These are phyloP conservation scores for Cyberlindnera maritima DNA, from an alignment of 805 yeast species.

Conservation along the genomic window DNA sequence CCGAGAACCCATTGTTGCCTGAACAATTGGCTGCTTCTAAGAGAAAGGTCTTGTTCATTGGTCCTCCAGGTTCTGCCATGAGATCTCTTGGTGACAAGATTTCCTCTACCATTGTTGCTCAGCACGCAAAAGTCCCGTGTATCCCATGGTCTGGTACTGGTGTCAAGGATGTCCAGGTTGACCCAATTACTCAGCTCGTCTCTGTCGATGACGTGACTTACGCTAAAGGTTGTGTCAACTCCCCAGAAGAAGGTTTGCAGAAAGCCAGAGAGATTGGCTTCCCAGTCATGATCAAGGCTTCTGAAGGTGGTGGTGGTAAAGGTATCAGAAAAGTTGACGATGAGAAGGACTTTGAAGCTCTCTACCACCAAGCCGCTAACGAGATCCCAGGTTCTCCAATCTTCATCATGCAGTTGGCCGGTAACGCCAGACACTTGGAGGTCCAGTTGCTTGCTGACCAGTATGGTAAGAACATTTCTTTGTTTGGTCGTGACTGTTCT, in stretches of 20 bases:
- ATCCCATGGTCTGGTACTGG: conserved; percentile 99
- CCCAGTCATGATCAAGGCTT: conserved; percentile 98
- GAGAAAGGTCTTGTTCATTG: conserved; percentile 87
- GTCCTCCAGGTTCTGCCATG: conserved; percentile 99
- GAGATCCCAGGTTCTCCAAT: conserved; percentile 99
- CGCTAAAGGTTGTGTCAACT: conserved; percentile 80
- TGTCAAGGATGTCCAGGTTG: conserved; percentile 75
- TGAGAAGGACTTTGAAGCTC: conserved; percentile 70
- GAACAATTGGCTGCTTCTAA: conserved; percentile 93
- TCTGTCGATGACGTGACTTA: conserved; percentile 85
- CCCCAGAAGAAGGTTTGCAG: conserved; percentile 84
- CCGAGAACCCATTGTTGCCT: conserved; percentile 96
- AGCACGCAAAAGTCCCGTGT: conserved; percentile 97
- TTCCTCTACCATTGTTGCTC: conserved; percentile 97
- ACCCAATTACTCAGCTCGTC: conserved; percentile 69
- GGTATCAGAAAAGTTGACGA: conserved; percentile 96
- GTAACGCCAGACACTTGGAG: conserved; percentile 96
- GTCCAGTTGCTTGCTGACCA: conserved; percentile 98
- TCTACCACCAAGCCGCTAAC: conserved; percentile 91
- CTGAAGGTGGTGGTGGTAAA: conserved; percentile 99
- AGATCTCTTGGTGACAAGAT: conserved; percentile 99
- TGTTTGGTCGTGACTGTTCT: conserved; percentile 98
- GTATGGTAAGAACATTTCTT: conserved; percentile 94
- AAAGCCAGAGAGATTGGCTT: conserved; percentile 89
- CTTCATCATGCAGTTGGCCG: conserved; percentile 96